Conservation (phyloP, 2,329 filamentous ascomycete species). For the Fusarium pseudoanthophilum region DNA sequence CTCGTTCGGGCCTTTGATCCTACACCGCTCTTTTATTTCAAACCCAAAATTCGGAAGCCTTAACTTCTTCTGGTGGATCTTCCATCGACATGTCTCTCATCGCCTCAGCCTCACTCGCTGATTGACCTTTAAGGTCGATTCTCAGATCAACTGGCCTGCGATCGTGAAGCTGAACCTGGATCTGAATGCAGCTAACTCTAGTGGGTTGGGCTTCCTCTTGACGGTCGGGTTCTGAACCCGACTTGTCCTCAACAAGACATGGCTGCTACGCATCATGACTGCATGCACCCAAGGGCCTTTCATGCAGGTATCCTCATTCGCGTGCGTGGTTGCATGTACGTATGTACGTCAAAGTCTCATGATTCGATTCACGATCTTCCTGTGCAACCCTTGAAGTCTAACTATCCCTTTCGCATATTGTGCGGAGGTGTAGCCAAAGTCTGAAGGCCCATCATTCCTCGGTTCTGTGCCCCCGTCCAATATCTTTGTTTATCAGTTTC, state of each 20-base stretch:
- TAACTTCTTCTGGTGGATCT: slow-evolving; percentile 32
- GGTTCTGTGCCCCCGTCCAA: background rate
- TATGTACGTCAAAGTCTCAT: slow-evolving; percentile 33
- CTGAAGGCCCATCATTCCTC: slow-evolving; percentile 22
- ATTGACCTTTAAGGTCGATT: slow-evolving; percentile 22
- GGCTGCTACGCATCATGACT: slow-evolving; percentile 44
- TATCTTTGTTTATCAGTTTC: background rate
- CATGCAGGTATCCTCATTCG: slow-evolving; percentile 43
- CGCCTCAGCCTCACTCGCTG: slow-evolving; percentile 13
- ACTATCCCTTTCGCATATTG: slow-evolving; percentile 18
- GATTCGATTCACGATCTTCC: slow-evolving; percentile 33
- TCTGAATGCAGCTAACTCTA: slow-evolving; percentile 30
- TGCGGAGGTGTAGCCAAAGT: slow-evolving; percentile 23
- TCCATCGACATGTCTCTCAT: slow-evolving; percentile 29
- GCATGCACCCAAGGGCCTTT: slow-evolving; percentile 43
- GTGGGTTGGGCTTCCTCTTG: slow-evolving; percentile 24
- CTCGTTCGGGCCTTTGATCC: slow-evolving; percentile 33
- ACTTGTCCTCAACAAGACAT: slow-evolving; percentile 32
- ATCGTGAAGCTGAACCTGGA: slow-evolving; percentile 17
- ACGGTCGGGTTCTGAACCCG: slow-evolving; percentile 28
- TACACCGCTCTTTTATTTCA: slow-evolving; percentile 45
- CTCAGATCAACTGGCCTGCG: slow-evolving; percentile 20
- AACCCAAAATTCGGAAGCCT: slow-evolving; percentile 36
- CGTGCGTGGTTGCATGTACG: slow-evolving; percentile 32
- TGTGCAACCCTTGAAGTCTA: slow-evolving; percentile 29